phyloP scores from a whole-genome alignment of 495 filamentous ascomycete genomes.

The Niebla homalea region DNA sequence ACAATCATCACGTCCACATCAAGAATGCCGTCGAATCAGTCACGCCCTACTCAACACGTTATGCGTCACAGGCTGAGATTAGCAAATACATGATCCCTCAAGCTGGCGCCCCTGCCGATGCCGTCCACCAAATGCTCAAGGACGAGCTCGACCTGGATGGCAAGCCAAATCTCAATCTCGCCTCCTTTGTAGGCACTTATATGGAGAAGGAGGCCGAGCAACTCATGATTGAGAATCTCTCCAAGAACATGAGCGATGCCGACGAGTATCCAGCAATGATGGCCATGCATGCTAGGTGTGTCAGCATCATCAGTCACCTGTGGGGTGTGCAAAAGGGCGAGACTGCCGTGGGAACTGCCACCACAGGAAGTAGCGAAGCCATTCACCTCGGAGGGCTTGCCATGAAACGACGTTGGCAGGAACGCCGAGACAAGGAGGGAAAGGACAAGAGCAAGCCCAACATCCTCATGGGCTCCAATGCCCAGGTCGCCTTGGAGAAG shows the following conservation, averaged over 20 bases:
- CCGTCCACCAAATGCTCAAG: constrained; percentile 53
- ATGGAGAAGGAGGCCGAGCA: constrained; percentile 53
- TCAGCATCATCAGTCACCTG: constrained; percentile 48
- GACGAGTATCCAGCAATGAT: constrained; percentile 70
- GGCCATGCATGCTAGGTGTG: constrained; percentile 56
- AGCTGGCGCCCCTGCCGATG: constrained; percentile 47
- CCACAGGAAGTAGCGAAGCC: constrained; percentile 60
- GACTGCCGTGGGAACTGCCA: constrained; percentile 57
- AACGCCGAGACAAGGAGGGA: constrained; percentile 43
- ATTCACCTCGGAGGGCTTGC: constrained; percentile 64
- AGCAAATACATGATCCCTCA: constrained; percentile 54
- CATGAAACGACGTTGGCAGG: constrained; percentile 70
- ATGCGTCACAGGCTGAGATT: constrained; percentile 46
- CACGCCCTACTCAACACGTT: constrained; percentile 51
- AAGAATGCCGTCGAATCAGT: constrained; percentile 34
- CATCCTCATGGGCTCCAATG: constrained; percentile 68
- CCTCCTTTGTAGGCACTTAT: constrained; percentile 60
- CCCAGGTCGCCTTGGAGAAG: constrained; percentile 65
- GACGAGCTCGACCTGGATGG: constrained; percentile 67
- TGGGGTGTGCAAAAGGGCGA: constrained; percentile 55
- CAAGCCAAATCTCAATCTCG: constrained; percentile 57
- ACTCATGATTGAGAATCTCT: constrained; percentile 54
- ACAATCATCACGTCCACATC: constrained; percentile 27
- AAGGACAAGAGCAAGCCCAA: constrained; percentile 53
- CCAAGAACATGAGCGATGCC: constrained; percentile 55